Conservation (phyloP, 257 asterid genomes). For the Oldenlandia corymbosa region DNA sequence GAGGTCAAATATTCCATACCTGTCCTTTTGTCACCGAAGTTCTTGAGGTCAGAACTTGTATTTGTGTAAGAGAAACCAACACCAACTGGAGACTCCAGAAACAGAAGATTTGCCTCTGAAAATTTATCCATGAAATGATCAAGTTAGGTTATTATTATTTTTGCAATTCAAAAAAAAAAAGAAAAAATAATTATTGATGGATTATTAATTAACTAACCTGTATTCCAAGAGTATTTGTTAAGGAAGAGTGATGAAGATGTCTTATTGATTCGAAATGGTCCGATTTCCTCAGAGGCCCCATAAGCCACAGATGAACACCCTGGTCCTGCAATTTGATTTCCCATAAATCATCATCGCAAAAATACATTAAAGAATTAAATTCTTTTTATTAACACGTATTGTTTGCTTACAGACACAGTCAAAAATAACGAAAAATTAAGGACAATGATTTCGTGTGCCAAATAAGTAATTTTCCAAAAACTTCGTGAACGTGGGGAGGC, state of each 20-base stretch:
- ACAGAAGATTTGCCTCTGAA: conserved; percentile 69
- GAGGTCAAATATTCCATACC: too few species aligned
- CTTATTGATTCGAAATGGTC: conserved; percentile 69
- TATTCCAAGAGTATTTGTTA: conserved; percentile 71
- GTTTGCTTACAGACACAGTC: too few species aligned
- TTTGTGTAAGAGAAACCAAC: conserved; percentile 87
- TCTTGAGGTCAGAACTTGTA: conserved; percentile 55
- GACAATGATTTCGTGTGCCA: too few species aligned
- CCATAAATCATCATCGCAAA: too few species aligned
- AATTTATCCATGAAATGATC: not conserved
- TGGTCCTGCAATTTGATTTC: conserved; percentile 52
- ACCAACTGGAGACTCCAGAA: conserved; percentile 89
- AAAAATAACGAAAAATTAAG: too few species aligned
- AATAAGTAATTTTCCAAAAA: too few species aligned
- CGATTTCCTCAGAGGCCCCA: conserved; percentile 91
- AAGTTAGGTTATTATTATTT: too few species aligned
- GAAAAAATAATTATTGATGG: too few species aligned
- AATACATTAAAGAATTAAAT: too few species aligned
- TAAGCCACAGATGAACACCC: conserved; percentile 92
- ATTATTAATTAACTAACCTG: conserved; percentile 32
- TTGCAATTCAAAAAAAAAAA: too few species aligned
- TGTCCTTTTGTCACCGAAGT: conserved; percentile 66
- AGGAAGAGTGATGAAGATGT: conserved; percentile 56
- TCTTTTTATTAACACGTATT: too few species aligned
- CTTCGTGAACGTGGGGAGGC: too few species aligned